Evolutionary conservation across 257 asterid genomes (phyloP).

Genomic region (Fraxinus cuspidata): DNA sequence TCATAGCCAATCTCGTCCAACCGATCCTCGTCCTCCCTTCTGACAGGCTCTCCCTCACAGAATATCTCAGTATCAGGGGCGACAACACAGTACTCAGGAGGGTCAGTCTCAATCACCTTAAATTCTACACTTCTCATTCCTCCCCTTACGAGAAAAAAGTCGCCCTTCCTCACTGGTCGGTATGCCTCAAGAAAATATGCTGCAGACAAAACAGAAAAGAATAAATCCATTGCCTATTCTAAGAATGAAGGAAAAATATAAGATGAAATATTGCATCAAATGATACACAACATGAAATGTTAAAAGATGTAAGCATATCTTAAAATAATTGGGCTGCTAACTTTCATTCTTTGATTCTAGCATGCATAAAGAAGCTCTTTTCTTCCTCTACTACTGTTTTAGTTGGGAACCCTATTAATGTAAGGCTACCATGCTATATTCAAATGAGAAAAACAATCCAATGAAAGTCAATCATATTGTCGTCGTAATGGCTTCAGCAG

Average conservation of each 20-base stretch:
- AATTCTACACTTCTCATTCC: conserved; percentile 71
- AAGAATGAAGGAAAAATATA: neutral
- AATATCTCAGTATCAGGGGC: conserved; percentile 60
- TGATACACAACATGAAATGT: neutral
- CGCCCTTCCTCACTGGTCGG: conserved; percentile 58
- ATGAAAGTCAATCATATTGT: neutral
- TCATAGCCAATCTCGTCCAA: conserved; percentile 61
- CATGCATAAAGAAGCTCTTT: neutral
- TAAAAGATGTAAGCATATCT: neutral
- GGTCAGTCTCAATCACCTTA: conserved; percentile 58
- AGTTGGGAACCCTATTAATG: neutral
- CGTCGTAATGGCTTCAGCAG: neutral
- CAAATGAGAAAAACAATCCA: neutral
- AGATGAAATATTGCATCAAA: neutral
- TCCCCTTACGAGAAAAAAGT: conserved; percentile 54
- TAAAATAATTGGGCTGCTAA: neutral
- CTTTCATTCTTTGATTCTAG: neutral
- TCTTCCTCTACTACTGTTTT: neutral
- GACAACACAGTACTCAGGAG: conserved; percentile 57
- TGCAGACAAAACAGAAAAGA: conserved; percentile 22
- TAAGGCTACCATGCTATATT: no score
- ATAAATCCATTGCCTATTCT: neutral
- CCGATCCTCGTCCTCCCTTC: conserved; percentile 58
- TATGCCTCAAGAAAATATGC: conserved; percentile 62
- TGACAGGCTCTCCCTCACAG: conserved; percentile 58